These are phyloP conservation scores for Cadophora gregata DNA, from an alignment of 2,329 filamentous ascomycete species.

Conservation along the genomic window DNA sequence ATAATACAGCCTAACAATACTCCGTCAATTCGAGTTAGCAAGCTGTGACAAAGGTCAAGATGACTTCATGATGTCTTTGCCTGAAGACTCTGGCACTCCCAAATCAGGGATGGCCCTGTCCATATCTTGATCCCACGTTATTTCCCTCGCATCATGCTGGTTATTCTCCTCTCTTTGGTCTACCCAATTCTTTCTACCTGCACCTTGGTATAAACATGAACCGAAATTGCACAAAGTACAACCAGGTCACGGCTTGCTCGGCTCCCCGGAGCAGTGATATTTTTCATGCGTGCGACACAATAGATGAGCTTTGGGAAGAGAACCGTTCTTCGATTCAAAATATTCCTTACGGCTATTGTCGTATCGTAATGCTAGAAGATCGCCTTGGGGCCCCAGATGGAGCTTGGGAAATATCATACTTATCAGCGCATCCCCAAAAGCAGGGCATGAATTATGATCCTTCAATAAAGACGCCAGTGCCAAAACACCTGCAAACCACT, in stretches of 20 bases:
- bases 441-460: background rate
- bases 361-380: background rate
- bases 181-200: background rate
- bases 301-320: background rate
- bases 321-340: background rate
- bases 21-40: background rate
- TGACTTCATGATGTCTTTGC: background rate
- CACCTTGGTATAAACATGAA: background rate
- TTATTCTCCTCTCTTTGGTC: background rate
- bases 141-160: background rate
- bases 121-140: background rate
- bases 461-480: too few relatives aligned
- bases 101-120: background rate
- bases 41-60: background rate
- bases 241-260: background rate
- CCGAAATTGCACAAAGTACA: background rate
- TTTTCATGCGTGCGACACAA: background rate
- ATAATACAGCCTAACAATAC: background rate
- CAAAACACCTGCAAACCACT: constrained; percentile 16
- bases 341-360: background rate
- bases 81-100: background rate
- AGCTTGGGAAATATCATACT: background rate
- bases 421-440: background rate
- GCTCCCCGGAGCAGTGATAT: background rate
- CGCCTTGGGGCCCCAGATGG: background rate